Base-by-base conservation (phyloP, 208 protist genomes). In the Perkinsela sp. region DNA sequence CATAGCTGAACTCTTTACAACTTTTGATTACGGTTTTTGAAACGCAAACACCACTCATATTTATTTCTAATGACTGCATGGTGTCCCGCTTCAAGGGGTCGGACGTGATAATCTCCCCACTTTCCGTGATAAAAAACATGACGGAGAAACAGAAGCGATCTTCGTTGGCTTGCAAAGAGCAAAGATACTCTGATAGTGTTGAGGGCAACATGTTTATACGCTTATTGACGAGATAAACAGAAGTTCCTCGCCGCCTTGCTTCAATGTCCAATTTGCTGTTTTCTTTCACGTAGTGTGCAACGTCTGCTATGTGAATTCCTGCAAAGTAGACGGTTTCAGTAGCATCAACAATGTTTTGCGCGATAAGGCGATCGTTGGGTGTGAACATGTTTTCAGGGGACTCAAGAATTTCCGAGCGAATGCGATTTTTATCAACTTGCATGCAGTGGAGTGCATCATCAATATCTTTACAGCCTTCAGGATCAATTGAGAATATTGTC, bases 231-330 rank as follows among this genome's bases (percentile, higher is more conserved):
- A 98, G 75, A 71, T 98, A 98, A 29, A 96, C 88, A 32, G 92
- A 94, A 0, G 92, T 97, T 67, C 87, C 85, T 48, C 95, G 80
- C 68, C 93, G 87, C 0, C 76, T 71, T 0, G 95, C 89, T 73
- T 97, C 93, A 29, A 86, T 75, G 73, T 98, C 95, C 71, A 98
- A 85, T 1, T 87, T 66, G 0, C 89, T 88, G 30, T 83, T 77
- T 69, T 95, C 87, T 28, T 82, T 73, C 1, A 97, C 74, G 80
- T 96, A 98, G 78, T 95, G 80, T 0, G 92, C 85, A 0, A 97
- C 94, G 75, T 98, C 95, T 16, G 95, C 95, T 73, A 98, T 98
- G 76, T 98, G 93, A 68, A 97, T 93, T 67, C 93, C 40, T n/a
- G 13, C 6, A 22, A n/a, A 57, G 22, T n/a, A 57, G 22, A 57